Evolutionary conservation across 1,139 yeast species (phyloP), one percentile per base, ranked within the genome.

Genomic region (Kluyveromyces marxianus): DNA sequence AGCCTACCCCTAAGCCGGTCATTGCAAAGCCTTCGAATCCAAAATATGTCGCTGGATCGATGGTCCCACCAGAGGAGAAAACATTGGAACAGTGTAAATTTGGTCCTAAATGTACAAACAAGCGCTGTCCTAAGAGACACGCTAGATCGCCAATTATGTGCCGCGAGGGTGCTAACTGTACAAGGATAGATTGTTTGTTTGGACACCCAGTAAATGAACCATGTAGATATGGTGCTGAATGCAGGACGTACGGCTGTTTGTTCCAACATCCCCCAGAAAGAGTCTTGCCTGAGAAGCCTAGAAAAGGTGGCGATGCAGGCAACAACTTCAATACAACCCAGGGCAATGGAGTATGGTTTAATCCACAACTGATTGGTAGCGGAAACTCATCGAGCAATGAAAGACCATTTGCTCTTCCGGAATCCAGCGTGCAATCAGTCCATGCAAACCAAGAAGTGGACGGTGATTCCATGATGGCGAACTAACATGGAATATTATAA

Each of bases 251-350:
- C 47, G 69, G 71, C 47, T 88, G 97, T 71, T 67, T 80, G 58
- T 88, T 72, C 67, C 75, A 76, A 58, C 97, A 88, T 66, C 95
- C 96, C 24, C 82, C 78, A 47, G 94, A 85, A 7, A 76, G 92
- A 57, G 70, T 53, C 3, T 8, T 59, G 7, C 65, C 63, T 24
- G 50, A 50, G 36, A 54, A 51, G 46, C 44, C 50, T 24, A 42
- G 37, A 25, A 42, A 36, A 26, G 36, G 42, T 27, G 46, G 21
- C 21, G 34, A 32, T 7, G 14, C 34, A 32, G 34, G 44, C 34
- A 39, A 39, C 29, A 40, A 40, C 21, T 14, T 14, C 21, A 14
- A 14, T 14, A 14, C 21, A 14, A 14, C 21, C 21, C 21, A 14
- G 21, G 21, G 21, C 4, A 31, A 28, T 21, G 39, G 33, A 33